Base-by-base conservation (phyloP, 2,329 filamentous ascomycete species). In the Rhynchosporium agropyri region DNA sequence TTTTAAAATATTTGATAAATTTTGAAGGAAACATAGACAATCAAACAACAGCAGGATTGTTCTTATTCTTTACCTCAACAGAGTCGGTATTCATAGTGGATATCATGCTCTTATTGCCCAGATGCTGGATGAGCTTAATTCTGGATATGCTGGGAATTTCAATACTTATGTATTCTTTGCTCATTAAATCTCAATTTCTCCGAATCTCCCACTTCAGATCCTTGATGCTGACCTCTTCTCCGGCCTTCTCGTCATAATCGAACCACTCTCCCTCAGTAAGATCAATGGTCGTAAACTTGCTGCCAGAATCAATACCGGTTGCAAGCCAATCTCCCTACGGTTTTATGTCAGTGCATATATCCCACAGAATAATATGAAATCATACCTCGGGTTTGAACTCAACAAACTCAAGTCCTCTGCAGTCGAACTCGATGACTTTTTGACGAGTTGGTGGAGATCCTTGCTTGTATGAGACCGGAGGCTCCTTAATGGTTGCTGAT, bases 241-340 rank as follows among this genome's bases (percentile, higher is more conserved):
- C 84, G 0, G 91, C 84, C 80, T 98, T 97, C 78, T 98, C 93
- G 70, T 98, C 93, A 72, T 98, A 99, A 71, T 98, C 94, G 76
- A 90, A 99, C 95, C 95, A 99, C 72, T 99, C 95, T 31, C 91
- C 94, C 33, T 99, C 95, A 0, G 81, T 80, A 61, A 99, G 78
- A 69, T 98, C 93, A 60, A 98, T 90, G 4, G 79, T 86, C 0
- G 85, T 82, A 73, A 99, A 99, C 71, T 91, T 90, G 46, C 90
- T 95, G 9, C 82, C 83, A 0, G 92, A 92, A 20, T 97, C 93
- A 15, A 83, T 64, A 3, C 93, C 95, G 53, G 90, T 91, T 0
- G 89, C 93, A 62, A 94, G 80, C 90, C 93, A 99, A 55, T 96
- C 90, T 12, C 95, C 95, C 89, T 96, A 57, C 6, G 48, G 46